Conservation (phyloP, 768 basidiomycete genomes). For the Dacryopinax primogenitus region DNA sequence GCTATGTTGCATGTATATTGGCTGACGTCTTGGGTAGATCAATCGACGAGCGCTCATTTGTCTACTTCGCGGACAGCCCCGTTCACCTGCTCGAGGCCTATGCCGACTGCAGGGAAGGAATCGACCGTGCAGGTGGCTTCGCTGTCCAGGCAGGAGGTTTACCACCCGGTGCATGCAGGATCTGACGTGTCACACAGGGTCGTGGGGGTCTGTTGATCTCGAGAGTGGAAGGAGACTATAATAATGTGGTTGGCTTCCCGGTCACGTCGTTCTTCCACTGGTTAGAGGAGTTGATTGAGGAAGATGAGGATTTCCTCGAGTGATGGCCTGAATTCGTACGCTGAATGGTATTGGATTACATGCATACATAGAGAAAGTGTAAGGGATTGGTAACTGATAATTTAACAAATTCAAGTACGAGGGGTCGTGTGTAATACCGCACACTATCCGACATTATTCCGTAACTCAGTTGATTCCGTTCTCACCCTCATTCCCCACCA, state of each 20-base stretch:
- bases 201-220: conserved; percentile 68
- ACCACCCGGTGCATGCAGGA: background rate
- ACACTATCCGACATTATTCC: too few relatives aligned
- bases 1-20: background rate
- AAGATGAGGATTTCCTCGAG: conserved; percentile 58
- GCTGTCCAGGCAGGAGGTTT: conserved; percentile 63
- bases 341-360: too few relatives aligned
- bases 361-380: background rate
- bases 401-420: too few relatives aligned
- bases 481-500: too few relatives aligned
- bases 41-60: conserved; percentile 69
- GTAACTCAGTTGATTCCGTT: too few relatives aligned
- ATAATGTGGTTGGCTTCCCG: conserved; percentile 89
- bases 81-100: conserved; percentile 56
- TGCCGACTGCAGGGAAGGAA: conserved; percentile 70
- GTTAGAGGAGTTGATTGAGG: conserved; percentile 54
- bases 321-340: background rate
- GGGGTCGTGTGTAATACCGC: too few relatives aligned
- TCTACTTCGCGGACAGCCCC: conserved; percentile 59
- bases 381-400: too few relatives aligned
- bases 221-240: conserved; percentile 78
- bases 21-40: conserved; percentile 34
- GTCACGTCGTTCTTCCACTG: conserved; percentile 71
- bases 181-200: conserved; percentile 36
- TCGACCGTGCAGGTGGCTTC: conserved; percentile 86